These are phyloP conservation scores for Chloranthus sessilifolius DNA, from an alignment of 164 flowering plant genomes.

Conservation along the genomic window DNA sequence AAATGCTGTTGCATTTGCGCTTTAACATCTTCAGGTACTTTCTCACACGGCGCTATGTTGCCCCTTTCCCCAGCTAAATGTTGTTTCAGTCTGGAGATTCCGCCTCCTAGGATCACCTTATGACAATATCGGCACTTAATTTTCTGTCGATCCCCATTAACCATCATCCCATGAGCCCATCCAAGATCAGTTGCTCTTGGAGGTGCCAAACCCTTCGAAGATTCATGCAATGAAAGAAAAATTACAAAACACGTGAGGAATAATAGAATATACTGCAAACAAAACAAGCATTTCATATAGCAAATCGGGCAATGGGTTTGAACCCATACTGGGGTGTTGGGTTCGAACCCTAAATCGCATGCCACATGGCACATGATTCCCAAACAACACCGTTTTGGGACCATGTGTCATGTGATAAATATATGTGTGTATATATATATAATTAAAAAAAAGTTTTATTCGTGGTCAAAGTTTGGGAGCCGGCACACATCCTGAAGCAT, in stretches of 20 bases:
- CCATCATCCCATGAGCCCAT: conserved; percentile 49
- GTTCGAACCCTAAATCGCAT: too few relatives aligned
- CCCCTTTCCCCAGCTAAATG: conserved; percentile 51
- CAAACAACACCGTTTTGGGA: too few relatives aligned
- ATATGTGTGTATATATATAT: too few relatives aligned
- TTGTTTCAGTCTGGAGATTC: conserved; percentile 43
- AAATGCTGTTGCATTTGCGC: conserved; percentile 35
- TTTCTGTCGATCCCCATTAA: conserved; percentile 40
- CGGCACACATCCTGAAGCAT: too few relatives aligned
- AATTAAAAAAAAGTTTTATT: too few relatives aligned
- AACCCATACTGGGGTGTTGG: too few relatives aligned
- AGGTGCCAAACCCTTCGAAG: conserved; percentile 32
- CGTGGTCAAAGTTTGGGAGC: too few relatives aligned
- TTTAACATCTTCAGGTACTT: conserved; percentile 40
- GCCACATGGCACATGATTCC: too few relatives aligned
- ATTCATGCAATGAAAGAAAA: conserved; percentile 3
- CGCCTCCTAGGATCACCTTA: conserved; percentile 42
- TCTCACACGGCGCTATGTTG: conserved; percentile 39
- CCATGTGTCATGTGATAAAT: too few relatives aligned
- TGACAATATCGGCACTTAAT: conserved; percentile 39
- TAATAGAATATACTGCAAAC: background rate
- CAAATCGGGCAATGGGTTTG: background rate
- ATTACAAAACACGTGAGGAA: background rate
- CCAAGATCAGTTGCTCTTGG: conserved; percentile 49
- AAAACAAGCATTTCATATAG: conserved; percentile 1